Evolutionary conservation across 139 green algal genomes (phyloP), one percentile per base, ranked within the genome.

Genomic region (Chlorella sorokiniana): DNA sequence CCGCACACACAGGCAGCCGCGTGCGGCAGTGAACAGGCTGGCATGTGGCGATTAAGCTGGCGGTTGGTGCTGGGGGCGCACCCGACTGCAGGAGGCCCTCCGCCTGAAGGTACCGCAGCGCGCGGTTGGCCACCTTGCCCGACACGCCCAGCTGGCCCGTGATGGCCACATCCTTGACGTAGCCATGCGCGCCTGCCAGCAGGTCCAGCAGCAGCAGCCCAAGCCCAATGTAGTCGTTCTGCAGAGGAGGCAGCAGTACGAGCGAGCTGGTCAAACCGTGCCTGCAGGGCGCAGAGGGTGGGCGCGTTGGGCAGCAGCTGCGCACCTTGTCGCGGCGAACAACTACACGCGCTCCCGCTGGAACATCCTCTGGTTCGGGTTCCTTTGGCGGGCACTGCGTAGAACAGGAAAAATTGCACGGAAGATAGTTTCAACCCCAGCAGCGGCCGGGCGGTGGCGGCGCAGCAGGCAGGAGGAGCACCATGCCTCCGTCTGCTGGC

Each of bases 111-210:
- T 85, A 85, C 29, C 81, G 54, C 79, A 88, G 63, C 29, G 79
- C 79, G 0, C 52, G 67, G 59, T 79, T 79, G 38, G 73, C 73
- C 54, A 79, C 73, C 54, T 79, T 79, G 73, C 73, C 73, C 6
- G 37, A 56, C 37, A 79, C 73, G 29, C 73, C 73, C 54, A 79
- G 73, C 73, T 79, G 73, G 45, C 44, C 45, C 11, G 48, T 67
- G 54, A 79, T 88, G 23, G 71, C 54, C 31, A 83, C 79, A 71
- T 85, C 71, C 37, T 88, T 88, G n/a, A 78, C 79, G 38, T 85
- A 88, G 27, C 84, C 84, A 29, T 88, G 79, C 23, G 71, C 78
- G 22, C 62, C 72, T 16, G 79, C 63, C 48, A 88, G 74, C 61
- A 79, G 64, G 72, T 88, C 84, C 40, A 88, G 40, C 37, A 88